Evolutionary conservation across 164 flowering plant species (phyloP).

Genomic region (Macadamia tetraphylla): DNA sequence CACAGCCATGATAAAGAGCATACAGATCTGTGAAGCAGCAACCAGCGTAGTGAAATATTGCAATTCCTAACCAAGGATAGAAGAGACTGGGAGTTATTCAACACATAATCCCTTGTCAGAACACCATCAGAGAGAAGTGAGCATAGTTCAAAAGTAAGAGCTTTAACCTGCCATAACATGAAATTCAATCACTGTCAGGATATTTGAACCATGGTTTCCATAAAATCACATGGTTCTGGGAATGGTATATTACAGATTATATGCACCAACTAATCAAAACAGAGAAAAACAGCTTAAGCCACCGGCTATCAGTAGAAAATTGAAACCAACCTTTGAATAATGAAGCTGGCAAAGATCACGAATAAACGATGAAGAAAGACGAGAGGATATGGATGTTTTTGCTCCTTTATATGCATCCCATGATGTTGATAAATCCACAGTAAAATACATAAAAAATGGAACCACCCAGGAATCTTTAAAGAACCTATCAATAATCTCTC

Average conservation of each 20-base stretch:
- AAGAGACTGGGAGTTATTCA: constrained; percentile 18
- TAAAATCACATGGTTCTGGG: too few relatives aligned
- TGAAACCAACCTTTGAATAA: constrained; percentile 18
- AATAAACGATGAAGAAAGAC: constrained; percentile 15
- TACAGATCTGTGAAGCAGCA: constrained; percentile 26
- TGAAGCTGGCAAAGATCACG: constrained; percentile 22
- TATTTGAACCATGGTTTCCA: too few relatives aligned
- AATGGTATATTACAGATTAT: neutral
- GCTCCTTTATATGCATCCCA: constrained; percentile 27
- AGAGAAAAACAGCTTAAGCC: too few relatives aligned
- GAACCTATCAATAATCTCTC: constrained; percentile 26
- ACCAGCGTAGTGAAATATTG: constrained; percentile 27
- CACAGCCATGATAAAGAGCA: constrained; percentile 1
- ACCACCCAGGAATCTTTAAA: constrained; percentile 24
- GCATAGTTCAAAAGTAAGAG: constrained; percentile 12
- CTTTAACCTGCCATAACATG: constrained; percentile 21
- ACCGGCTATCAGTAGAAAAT: too few relatives aligned
- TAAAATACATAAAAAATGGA: constrained; percentile 23
- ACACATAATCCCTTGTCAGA: constrained; percentile 14
- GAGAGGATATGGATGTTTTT: constrained; percentile 20
- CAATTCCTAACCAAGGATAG: constrained; percentile 23
- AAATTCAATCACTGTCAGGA: neutral
- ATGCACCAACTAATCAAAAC: too few relatives aligned
- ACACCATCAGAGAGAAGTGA: constrained; percentile 13
- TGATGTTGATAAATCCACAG: constrained; percentile 20